Evolutionary conservation across 1,284 basidiomycete genomes (phyloP).

Genomic region (Rhodotorula sp.): DNA sequence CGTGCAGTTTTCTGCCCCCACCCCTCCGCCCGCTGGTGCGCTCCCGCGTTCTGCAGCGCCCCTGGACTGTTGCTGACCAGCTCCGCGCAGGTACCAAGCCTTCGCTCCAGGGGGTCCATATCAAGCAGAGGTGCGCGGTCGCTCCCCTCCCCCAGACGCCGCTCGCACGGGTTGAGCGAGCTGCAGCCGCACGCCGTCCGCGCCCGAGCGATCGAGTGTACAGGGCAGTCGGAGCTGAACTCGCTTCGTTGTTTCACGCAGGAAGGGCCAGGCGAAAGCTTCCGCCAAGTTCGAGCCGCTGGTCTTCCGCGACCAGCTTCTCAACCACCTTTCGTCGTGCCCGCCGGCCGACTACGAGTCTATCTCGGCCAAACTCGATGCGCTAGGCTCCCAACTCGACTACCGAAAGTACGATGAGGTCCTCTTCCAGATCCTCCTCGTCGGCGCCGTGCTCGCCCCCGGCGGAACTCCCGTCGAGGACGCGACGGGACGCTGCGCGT

Average conservation of each 20-base stretch:
- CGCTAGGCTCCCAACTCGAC: slow-evolving; percentile 66
- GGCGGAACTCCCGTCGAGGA: slow-evolving; percentile 90
- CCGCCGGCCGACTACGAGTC: slow-evolving; percentile 75
- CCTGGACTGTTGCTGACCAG: not conserved
- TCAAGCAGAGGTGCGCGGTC: slow-evolving; percentile 22
- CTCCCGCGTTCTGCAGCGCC: not conserved
- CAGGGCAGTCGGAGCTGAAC: not conserved
- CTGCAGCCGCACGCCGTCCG: too few species aligned
- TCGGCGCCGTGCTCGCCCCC: slow-evolving; percentile 91
- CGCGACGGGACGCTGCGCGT: slow-evolving; percentile 50
- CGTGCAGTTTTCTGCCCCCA: not conserved
- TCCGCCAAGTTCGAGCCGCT: slow-evolving; percentile 59
- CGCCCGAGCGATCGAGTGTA: not conserved
- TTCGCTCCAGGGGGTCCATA: slow-evolving; percentile 9
- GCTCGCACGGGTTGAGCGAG: too few species aligned
- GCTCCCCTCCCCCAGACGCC: not conserved
- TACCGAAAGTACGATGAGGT: slow-evolving; percentile 93
- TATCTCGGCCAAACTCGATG: slow-evolving; percentile 73
- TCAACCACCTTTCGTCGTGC: slow-evolving; percentile 88
- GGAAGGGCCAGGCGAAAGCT: slow-evolving; percentile 54
- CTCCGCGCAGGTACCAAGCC: slow-evolving; percentile 1
- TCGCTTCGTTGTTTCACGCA: not conserved
- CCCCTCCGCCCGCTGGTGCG: not conserved
- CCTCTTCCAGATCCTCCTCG: slow-evolving; percentile 90
- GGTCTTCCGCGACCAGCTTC: slow-evolving; percentile 95